Conservation (phyloP, 1,139 yeast genomes). For the Pneumocystis oryctolagi region DNA sequence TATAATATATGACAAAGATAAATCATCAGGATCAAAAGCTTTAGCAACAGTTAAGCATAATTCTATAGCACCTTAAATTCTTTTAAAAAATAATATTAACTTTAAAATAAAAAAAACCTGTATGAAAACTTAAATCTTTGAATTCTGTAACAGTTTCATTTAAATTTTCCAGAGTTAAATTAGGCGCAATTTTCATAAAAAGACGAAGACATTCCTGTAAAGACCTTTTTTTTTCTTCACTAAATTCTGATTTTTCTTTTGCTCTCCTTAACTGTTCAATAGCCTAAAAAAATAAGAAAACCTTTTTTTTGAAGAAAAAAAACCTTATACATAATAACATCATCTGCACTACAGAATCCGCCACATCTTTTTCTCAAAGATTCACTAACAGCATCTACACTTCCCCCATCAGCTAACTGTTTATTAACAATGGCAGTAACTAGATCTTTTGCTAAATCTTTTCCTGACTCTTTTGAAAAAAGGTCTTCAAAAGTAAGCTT, state of each 20-base stretch:
- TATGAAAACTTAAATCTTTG: slow-evolving; percentile 60
- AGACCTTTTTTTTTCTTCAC: slow-evolving; percentile 56
- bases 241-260: slow-evolving; percentile 34
- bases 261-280: slow-evolving; percentile 83
- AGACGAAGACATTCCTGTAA: slow-evolving; percentile 60
- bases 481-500: slow-evolving; percentile 58
- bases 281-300: slow-evolving; percentile 29
- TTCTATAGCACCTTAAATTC: slow-evolving; percentile 55
- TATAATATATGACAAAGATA: slow-evolving; percentile 39
- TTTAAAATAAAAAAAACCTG: slow-evolving; percentile 19
- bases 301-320: neutral
- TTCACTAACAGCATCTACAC: slow-evolving; percentile 78
- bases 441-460: slow-evolving; percentile 67
- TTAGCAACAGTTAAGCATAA: slow-evolving; percentile 65
- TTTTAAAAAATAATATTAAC: neutral
- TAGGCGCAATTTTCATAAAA: slow-evolving; percentile 67
- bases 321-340: slow-evolving; percentile 69
- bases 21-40: slow-evolving; percentile 46
- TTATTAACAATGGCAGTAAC: slow-evolving; percentile 78
- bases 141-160: slow-evolving; percentile 68
- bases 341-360: slow-evolving; percentile 85
- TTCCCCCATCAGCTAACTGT: slow-evolving; percentile 79
- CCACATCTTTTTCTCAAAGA: slow-evolving; percentile 88
- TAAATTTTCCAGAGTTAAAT: slow-evolving; percentile 62
- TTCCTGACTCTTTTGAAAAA: slow-evolving; percentile 49